Evolutionary conservation across 148 eudicot species (phyloP), one percentile per base, ranked within the genome.

Genomic region (Silene latifolia): DNA sequence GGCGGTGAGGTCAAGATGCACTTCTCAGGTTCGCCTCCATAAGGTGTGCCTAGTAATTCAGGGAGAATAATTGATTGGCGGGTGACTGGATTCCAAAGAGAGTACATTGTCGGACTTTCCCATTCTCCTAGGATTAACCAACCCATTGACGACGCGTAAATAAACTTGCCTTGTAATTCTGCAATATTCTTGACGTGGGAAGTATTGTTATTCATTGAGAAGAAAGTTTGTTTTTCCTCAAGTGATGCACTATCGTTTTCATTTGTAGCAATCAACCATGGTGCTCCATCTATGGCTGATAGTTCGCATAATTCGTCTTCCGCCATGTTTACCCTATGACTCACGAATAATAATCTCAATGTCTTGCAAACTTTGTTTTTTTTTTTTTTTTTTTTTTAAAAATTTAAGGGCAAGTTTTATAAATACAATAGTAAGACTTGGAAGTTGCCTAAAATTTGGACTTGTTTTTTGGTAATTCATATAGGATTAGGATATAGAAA

Each of bases 21-120:
- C 18, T 1, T 10, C 5, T 35, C 39, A 35, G 14, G 19, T 24
- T 25, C 6, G 11, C 14, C 0, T 17, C 13, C 14, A 18, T 25
- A 39, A 63, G 39, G 18, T 9, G 39, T 11, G 35, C 15, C 39
- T 4, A 13, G n/a, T 46, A 76, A 11, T 2, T 39, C 17, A 17
- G 68, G 74, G 8, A 69, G 79, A 25, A 4, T 8, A 15, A 58
- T 17, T 8, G 21, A 17, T 18, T 64, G 29, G 0, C 2, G 44
- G 14, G 73, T 53, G 15, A 7, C 4, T 0, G 46, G 73, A 23
- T 76, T 68, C 42, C 57, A 76, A 5, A 76, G 21, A 24, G 79
- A 58, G 1, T 68, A 58, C 17, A 32, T 29, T 6, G 14, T 67
- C 5, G 8, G 2, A 4, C 69, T 4, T 3, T 23, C 3, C 7